Base-by-base conservation (phyloP, 345 rosid genomes). In the Mangifera indica region DNA sequence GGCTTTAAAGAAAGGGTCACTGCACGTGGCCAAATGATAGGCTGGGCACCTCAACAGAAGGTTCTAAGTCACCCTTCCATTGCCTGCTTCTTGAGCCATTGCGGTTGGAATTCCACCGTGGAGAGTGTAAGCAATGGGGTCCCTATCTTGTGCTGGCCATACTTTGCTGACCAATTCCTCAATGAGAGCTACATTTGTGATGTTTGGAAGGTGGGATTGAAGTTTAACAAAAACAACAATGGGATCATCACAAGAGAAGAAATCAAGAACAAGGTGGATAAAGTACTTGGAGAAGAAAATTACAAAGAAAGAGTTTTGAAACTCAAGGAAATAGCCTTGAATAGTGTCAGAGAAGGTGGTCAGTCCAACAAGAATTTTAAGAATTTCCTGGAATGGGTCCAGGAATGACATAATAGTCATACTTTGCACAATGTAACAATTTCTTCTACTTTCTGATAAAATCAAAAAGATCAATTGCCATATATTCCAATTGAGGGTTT, bases 91-190 rank as follows among this genome's bases (percentile, higher is more conserved):
- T 73, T 83, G 52, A 87, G 87, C 77, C 91, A 85, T 58, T 85
- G 88, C 21, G 91, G 91, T 24, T 87, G 91, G 93, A 87, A 85
- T 60, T 87, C 93, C 22, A 77, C 83, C 54, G 66, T 91, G 66
- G 93, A 91, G 70, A 87, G 87, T 22, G 74, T 78, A 5, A 70
- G 82, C 66, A 81, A 73, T 18, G 90, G 90, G 1, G 54, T 84
- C 21, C 91, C 91, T 5, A 74, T 91, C 79, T 32, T 88, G 29
- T 82, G 92, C 59, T 72, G 85, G 70, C 94, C 90, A 20, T 76
- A 72, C 70, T 87, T 84, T 63, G 84, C 80, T 10, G 90, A 85
- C 67, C 89, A 82, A 24, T 86, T 78, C 70, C 77, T 61, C 45
- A 84, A 79, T 64, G 73, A 67, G 74, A 55, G 69, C 4, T 88